Evolutionary conservation across 257 asterid genomes (phyloP).

Genomic region (Thymus quinquecostatus): DNA sequence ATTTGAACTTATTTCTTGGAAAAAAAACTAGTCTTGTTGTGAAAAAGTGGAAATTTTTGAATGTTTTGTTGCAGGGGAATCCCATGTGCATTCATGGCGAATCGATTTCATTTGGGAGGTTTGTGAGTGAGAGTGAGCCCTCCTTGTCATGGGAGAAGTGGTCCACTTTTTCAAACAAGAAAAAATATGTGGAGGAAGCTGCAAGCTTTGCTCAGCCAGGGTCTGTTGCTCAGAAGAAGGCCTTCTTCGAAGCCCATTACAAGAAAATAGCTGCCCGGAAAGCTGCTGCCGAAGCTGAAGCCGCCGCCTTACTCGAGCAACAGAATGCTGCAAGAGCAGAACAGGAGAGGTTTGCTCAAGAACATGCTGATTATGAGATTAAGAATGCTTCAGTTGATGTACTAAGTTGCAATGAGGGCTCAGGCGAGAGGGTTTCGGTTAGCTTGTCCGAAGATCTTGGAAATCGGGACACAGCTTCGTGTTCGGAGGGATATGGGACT

Average conservation of each 20-base stretch:
- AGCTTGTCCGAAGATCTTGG: constrained; percentile 35
- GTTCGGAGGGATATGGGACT: constrained; percentile 60
- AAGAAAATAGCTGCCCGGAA: constrained; percentile 84
- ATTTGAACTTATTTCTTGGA: not conserved
- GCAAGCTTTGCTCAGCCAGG: constrained; percentile 83
- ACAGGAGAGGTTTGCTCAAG: constrained; percentile 30
- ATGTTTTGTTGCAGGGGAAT: constrained; percentile 56
- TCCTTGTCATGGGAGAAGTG: constrained; percentile 81
- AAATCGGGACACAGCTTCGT: constrained; percentile 47
- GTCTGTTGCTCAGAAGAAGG: constrained; percentile 88
- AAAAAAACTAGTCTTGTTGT: not conserved
- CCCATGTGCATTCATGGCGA: constrained; percentile 66
- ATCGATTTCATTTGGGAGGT: constrained; percentile 83
- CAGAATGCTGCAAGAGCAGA: constrained; percentile 42
- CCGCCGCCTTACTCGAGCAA: constrained; percentile 72
- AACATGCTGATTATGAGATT: not conserved
- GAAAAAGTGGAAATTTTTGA: constrained; percentile 1
- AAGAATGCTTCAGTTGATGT: not conserved
- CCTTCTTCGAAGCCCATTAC: constrained; percentile 97
- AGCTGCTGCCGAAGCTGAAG: constrained; percentile 32
- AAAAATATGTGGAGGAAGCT: constrained; percentile 86
- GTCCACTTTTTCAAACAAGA: constrained; percentile 82
- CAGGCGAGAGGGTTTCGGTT: constrained; percentile 33
- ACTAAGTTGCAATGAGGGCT: constrained; percentile 32
- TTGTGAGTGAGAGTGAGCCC: constrained; percentile 68